Conservation (phyloP, 495 filamentous ascomycete species). For the Xylaria intraflava region DNA sequence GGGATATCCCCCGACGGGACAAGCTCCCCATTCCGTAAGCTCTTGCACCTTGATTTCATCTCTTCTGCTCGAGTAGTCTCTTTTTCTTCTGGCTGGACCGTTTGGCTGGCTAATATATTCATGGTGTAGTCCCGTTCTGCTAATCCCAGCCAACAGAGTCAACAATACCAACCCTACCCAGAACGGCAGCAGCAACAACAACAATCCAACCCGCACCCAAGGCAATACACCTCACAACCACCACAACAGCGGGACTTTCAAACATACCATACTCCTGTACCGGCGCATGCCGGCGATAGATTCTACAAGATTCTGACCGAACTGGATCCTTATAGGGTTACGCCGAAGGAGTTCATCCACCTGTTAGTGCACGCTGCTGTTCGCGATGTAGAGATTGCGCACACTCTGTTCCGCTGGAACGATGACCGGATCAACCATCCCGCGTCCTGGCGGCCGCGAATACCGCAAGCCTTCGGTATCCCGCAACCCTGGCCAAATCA, state of each 20-base stretch:
- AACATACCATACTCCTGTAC: neutral
- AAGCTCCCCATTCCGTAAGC: neutral
- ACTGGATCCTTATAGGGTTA: constrained; percentile 1
- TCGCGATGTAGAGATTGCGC: neutral
- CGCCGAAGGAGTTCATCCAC: constrained; percentile 3
- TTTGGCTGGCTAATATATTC: neutral
- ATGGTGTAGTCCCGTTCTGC: neutral
- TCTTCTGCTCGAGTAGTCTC: neutral
- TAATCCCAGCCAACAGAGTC: neutral
- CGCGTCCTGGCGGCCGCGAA: neutral
- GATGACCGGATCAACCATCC: constrained; percentile 1
- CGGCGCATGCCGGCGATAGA: neutral
- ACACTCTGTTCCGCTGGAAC: neutral
- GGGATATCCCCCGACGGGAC: neutral
- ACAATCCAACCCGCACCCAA: neutral
- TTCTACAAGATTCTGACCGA: constrained; percentile 3
- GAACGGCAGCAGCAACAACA: neutral
- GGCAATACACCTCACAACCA: neutral
- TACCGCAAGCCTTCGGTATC: neutral
- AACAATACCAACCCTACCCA: neutral
- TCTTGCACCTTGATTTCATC: neutral
- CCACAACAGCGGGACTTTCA: neutral
- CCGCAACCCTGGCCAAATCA: neutral
- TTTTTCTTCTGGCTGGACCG: neutral
- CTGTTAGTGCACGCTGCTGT: neutral